Conservation (phyloP, 176 grass and related monocot genomes). For the Oryza glumipatula region DNA sequence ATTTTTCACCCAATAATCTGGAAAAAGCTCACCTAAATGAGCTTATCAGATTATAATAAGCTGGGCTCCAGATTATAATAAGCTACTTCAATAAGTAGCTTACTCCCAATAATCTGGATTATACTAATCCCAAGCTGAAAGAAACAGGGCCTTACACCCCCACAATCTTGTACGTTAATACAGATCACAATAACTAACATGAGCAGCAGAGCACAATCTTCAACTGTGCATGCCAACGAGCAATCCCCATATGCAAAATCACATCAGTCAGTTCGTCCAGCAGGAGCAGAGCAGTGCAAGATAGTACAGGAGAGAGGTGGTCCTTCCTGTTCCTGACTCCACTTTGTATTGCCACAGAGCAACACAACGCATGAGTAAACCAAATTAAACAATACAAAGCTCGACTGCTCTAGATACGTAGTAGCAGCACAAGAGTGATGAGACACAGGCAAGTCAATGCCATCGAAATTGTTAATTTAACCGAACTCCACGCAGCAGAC, state of each 20-base stretch:
- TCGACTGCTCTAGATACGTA: not conserved
- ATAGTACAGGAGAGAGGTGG: not conserved
- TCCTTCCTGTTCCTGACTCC: no score
- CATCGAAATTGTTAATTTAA: not conserved
- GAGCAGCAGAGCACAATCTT: not conserved
- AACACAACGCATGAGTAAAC: no score
- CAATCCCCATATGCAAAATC: not conserved
- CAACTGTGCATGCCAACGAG: not conserved
- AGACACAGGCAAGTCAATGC: not conserved
- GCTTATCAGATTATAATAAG: no score
- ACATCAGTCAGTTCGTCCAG: not conserved
- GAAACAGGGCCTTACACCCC: not conserved
- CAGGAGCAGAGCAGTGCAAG: not conserved
- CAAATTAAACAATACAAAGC: no score
- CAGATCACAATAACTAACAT: not conserved
- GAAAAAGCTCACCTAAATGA: no score
- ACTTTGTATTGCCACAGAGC: no score
- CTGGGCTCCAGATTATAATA: no score
- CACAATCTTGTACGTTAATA: not conserved
- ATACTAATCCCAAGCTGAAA: no score
- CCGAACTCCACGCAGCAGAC: no score
- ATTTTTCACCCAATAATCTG: no score
- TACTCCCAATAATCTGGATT: no score
- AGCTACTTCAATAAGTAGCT: no score
- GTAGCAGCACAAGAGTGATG: not conserved